Conservation (phyloP, 306 rosid genomes). For the Castanopsis chinensis region DNA sequence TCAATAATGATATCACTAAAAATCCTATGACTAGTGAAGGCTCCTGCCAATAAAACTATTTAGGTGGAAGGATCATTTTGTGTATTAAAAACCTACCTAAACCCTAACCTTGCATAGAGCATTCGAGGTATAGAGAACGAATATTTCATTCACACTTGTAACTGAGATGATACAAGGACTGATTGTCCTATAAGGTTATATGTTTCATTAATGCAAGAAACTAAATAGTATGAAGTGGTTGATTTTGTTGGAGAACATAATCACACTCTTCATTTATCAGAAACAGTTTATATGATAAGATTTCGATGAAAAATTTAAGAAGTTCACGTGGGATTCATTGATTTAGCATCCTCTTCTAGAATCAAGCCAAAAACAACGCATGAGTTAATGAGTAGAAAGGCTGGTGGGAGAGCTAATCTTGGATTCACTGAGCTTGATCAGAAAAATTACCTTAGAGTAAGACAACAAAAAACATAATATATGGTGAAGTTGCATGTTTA, state of each 20-base stretch:
- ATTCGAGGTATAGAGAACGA: not conserved
- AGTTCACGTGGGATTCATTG: not conserved
- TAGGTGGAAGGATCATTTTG: not conserved
- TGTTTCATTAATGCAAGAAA: no score
- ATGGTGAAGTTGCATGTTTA: not conserved
- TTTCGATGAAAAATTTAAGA: not conserved
- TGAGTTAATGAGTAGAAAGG: not conserved
- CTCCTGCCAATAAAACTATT: no score
- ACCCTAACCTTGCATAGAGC: no score
- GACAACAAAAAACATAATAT: no score
- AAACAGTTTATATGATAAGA: not conserved
- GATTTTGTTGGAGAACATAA: not conserved
- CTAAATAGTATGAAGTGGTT: not conserved
- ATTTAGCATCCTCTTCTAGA: not conserved
- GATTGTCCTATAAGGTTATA: not conserved
- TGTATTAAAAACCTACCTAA: not conserved
- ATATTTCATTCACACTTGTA: not conserved
- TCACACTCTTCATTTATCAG: not conserved
- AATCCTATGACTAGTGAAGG: no score
- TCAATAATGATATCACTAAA: no score
- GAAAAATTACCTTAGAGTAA: not conserved
- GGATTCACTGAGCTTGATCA: not conserved
- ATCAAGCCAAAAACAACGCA: not conserved
- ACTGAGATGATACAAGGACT: not conserved
- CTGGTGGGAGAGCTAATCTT: not conserved